Base-by-base conservation (phyloP, 2,329 filamentous ascomycete species). In the Talaromyces sp. region DNA sequence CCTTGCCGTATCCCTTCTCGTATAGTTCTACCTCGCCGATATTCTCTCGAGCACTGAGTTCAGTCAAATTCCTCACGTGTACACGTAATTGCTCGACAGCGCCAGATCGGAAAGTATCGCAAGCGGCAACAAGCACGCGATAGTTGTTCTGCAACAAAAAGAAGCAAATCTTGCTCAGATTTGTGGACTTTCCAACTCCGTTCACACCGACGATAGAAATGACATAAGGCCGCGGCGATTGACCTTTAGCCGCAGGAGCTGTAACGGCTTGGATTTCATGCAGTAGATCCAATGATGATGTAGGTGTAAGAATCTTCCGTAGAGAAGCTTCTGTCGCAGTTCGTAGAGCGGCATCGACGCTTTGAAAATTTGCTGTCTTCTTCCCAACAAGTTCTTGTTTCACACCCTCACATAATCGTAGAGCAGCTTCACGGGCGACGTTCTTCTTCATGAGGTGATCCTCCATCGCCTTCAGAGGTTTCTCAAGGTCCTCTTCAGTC, bases 161-260 rank as follows among this genome's bases (percentile, higher is more conserved):
- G 79, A 95, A 99, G 76, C 93, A 96, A 68, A 99, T 96, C 78
- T 99, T 99, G 76, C 91, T 93, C 40, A 99, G 83, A 74, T 97
- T 98, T 59, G 95, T 99, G 16, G 93, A 97, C 80, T 99, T 99
- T 72, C 95, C 95, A 40, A 99, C 95, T 60, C 95, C 95, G 75
- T 99, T 99, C 73, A 99, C 95, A 66, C 95, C 95, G 48, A 99
- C 95, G 65, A 99, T 96, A 63, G 92, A 97, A 74, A 99, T 96
- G 71, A 98, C 93, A 74, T 98, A 99, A 48, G 95, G 95, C 3
- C 95, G 88, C 21, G 84, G 77, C 64, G 85, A 80, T 65, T 87
- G 82, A 33, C 87, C 87, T 2, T 87, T 84, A 23, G 80, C 81
- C 0, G 88, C 80, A 0, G 91, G 88, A 11, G 85, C 82, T 6